phyloP scores from a whole-genome alignment of 1,139 yeast genomes.

The Kurtzmaniella quercitrusa region DNA sequence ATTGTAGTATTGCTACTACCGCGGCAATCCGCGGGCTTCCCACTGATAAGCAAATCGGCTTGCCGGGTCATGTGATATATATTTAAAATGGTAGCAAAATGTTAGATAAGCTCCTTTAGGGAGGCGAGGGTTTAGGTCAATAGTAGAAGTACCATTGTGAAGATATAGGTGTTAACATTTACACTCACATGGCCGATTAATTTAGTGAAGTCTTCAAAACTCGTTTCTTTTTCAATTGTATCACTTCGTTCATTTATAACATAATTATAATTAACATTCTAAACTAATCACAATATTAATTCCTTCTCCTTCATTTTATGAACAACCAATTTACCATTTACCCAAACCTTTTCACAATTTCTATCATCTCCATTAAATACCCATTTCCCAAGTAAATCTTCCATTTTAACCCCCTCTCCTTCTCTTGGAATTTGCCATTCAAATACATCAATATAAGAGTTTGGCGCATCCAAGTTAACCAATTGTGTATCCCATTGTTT shows the following conservation, averaged over 20 bases:
- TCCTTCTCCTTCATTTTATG: constrained; percentile 25
- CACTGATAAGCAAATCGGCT: background rate
- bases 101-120: background rate
- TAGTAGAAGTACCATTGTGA: no score
- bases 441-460: constrained; percentile 69
- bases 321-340: constrained; percentile 65
- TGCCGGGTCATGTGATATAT: background rate
- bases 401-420: constrained; percentile 20
- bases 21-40: background rate
- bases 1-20: background rate
- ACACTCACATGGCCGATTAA: no score
- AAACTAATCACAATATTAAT: no score
- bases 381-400: constrained; percentile 79
- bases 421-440: constrained; percentile 51
- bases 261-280: no score
- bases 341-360: constrained; percentile 78
- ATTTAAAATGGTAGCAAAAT: background rate
- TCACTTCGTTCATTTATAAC: no score
- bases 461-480: constrained; percentile 50
- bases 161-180: no score
- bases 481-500: constrained; percentile 83
- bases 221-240: no score
- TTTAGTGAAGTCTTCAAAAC: no score
- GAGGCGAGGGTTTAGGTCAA: no score
- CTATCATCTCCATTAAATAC: constrained; percentile 93